Conservation (phyloP, 2,329 filamentous ascomycete species). For the Lojkania enalia region DNA sequence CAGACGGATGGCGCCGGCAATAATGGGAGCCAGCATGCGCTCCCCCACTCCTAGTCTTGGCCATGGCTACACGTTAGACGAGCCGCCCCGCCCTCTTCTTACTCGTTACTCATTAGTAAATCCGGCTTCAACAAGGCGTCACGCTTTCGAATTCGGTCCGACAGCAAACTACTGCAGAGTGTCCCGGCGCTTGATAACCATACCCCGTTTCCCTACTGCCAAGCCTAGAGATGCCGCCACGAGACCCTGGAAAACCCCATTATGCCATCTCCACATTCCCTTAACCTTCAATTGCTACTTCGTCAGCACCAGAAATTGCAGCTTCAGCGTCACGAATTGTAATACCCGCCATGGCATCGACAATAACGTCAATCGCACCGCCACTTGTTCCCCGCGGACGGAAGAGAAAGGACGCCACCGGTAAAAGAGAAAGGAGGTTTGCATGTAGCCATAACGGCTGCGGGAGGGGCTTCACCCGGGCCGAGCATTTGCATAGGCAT, state of each 20-base stretch:
- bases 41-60: conserved; percentile 12
- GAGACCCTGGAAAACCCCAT: conserved; percentile 26
- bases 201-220: neutral
- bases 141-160: no score
- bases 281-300: conserved; percentile 33
- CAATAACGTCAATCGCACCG: conserved; percentile 25
- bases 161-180: neutral
- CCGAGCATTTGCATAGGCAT: conserved; percentile 93
- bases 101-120: no score
- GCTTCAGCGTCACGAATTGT: neutral
- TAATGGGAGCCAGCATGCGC: neutral
- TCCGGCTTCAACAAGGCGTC: no score
- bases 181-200: neutral
- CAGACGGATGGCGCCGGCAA: neutral
- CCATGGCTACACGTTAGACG: no score
- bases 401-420: conserved; percentile 62
- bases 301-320: neutral
- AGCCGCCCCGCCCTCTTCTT: no score
- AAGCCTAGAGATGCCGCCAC: neutral
- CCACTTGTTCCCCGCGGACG: conserved; percentile 58
- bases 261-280: conserved; percentile 24
- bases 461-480: conserved; percentile 90
- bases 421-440: conserved; percentile 57
- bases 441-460: conserved; percentile 78
- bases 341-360: neutral